Percentiles rank a stretch among this genome's conserved stretches.
Conservation (phyloP, 306 rosid genomes). For the Cicer pinnatifidum region DNA sequence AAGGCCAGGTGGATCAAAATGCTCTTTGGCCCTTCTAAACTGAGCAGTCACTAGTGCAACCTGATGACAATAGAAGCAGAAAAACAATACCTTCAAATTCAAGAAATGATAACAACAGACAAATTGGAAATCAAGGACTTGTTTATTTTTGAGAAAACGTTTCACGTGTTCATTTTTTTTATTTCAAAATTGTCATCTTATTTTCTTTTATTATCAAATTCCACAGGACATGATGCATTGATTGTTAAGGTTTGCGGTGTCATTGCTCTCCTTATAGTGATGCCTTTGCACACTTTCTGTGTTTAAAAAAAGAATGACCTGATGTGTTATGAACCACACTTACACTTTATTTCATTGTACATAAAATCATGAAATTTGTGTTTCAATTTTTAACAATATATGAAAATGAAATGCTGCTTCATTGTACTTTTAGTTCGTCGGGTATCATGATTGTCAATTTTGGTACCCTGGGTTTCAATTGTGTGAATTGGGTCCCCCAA, state of each 20-base stretch:
- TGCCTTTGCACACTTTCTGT: too few relatives aligned
- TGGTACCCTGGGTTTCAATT: background rate
- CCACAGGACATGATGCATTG: background rate
- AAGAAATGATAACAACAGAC: background rate
- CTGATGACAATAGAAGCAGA: slow-evolving; percentile 50
- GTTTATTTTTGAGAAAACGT: background rate
- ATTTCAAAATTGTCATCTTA: background rate
- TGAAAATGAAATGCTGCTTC: background rate
- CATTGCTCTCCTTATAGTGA: too few relatives aligned
- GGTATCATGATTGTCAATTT: background rate
- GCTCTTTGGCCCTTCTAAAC: slow-evolving; percentile 76
- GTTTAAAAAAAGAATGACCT: background rate
- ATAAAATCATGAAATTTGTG: background rate
- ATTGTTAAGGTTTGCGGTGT: too few relatives aligned
- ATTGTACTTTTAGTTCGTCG: background rate
- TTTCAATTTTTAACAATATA: background rate
- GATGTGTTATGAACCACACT: background rate
- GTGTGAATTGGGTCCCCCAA: background rate
- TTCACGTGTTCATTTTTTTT: background rate
- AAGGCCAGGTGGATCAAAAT: slow-evolving; percentile 57
- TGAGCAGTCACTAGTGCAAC: slow-evolving; percentile 79
- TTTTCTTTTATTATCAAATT: background rate
- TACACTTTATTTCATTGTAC: background rate
- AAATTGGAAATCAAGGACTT: background rate
- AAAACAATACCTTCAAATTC: background rate